A percentile compares a stretch with the other conserved stretches of the same genome.
Evolutionary conservation across 2,329 filamentous ascomycete species (phyloP).

Genomic region (Simplicillium sp.): DNA sequence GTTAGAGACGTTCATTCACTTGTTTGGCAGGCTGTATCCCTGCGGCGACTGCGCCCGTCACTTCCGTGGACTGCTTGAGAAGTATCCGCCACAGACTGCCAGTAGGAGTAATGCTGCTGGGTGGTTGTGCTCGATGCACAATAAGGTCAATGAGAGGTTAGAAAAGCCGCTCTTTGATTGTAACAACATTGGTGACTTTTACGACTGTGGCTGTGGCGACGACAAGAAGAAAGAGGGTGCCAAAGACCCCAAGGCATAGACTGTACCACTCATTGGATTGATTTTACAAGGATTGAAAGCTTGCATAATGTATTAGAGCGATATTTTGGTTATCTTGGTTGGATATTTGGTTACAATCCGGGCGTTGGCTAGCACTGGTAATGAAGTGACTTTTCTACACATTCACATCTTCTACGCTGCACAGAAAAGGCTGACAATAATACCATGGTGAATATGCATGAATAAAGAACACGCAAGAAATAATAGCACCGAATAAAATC

Average conservation of each 20-base stretch:
- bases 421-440: not conserved
- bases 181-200: slow-evolving; percentile 58
- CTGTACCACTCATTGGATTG: slow-evolving; percentile 14
- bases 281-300: slow-evolving; percentile 9
- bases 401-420: too few relatives aligned
- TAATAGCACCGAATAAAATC: not conserved
- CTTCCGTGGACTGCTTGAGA: slow-evolving; percentile 51
- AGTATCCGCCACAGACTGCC: slow-evolving; percentile 57
- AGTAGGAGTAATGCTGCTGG: slow-evolving; percentile 54
- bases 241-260: slow-evolving; percentile 13
- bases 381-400: too few relatives aligned
- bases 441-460: too few relatives aligned
- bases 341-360: too few relatives aligned
- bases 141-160: slow-evolving; percentile 55
- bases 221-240: slow-evolving; percentile 27
- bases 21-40: slow-evolving; percentile 61
- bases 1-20: slow-evolving; percentile 54
- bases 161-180: slow-evolving; percentile 56
- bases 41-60: slow-evolving; percentile 62
- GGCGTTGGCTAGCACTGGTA: too few relatives aligned
- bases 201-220: slow-evolving; percentile 64
- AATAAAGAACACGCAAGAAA: too few relatives aligned
- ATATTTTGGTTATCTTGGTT: too few relatives aligned
- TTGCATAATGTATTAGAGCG: too few relatives aligned
- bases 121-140: slow-evolving; percentile 61